Evolutionary conservation across 192 early-diverging fungal species (phyloP).

Genomic region (Backusella morwellensis): DNA sequence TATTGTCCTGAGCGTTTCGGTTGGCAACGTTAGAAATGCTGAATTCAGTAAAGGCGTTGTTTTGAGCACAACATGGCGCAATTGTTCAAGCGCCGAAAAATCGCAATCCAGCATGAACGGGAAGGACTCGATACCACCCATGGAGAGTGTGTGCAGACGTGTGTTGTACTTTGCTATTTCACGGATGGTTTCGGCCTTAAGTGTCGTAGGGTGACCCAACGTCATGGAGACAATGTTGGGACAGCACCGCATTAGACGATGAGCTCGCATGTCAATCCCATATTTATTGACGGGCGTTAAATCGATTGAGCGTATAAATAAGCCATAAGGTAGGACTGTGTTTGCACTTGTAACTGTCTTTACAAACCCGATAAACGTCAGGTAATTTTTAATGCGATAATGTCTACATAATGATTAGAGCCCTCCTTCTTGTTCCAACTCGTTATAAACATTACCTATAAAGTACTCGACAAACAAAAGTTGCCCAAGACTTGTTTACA

Average conservation of each 20-base stretch:
- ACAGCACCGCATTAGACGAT: neutral
- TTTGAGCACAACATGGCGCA: neutral
- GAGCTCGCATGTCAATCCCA: neutral
- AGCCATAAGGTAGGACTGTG: neutral
- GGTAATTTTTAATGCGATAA: neutral
- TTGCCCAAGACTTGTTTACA: neutral
- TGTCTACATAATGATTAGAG: neutral
- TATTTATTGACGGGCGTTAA: neutral
- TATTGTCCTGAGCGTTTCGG: neutral
- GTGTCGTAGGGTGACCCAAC: neutral
- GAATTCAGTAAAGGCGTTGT: neutral
- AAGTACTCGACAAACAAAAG: neutral
- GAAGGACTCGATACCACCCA: conserved; percentile 1
- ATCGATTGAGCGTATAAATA: neutral
- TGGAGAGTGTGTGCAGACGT: neutral
- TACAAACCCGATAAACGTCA: neutral
- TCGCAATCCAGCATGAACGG: conserved; percentile 2
- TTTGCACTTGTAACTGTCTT: neutral
- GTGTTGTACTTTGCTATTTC: neutral
- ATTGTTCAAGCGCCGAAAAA: neutral
- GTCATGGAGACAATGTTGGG: conserved; percentile 2
- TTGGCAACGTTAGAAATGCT: neutral
- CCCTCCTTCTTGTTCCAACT: no score
- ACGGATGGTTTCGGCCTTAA: neutral
- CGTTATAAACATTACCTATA: neutral